Percentiles rank a stretch among this genome's conserved stretches.
phyloP scores from a whole-genome alignment of 805 yeast genomes.

The Kregervanrija pseudodelftensis region DNA sequence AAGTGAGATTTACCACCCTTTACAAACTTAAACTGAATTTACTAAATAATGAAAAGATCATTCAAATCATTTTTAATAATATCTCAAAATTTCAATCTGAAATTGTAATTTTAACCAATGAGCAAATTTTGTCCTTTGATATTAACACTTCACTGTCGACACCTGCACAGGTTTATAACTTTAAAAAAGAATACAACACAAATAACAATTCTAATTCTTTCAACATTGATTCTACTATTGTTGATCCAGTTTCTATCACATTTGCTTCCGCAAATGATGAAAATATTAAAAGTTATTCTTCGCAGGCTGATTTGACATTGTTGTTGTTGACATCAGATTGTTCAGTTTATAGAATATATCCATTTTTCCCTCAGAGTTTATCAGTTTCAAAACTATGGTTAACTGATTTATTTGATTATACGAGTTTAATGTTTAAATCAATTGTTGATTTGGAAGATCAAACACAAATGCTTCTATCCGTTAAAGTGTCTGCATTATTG shows the following conservation, averaged over 20 bases:
- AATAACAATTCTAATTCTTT: slow-evolving; percentile 18
- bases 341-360: slow-evolving; percentile 54
- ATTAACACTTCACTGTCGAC: slow-evolving; percentile 19
- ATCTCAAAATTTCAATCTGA: slow-evolving; percentile 36
- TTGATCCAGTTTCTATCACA: slow-evolving; percentile 34
- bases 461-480: slow-evolving; percentile 12
- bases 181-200: slow-evolving; percentile 15
- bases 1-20: slow-evolving; percentile 6
- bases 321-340: slow-evolving; percentile 48
- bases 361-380: slow-evolving; percentile 50
- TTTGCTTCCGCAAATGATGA: slow-evolving; percentile 33
- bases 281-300: slow-evolving; percentile 8
- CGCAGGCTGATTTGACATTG: slow-evolving; percentile 43
- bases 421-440: slow-evolving; percentile 15
- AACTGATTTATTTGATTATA: slow-evolving; percentile 20
- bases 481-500: slow-evolving; percentile 20
- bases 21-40: slow-evolving; percentile 10
- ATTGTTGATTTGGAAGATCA: slow-evolving; percentile 15
- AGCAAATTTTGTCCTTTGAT: slow-evolving; percentile 30
- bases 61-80: slow-evolving; percentile 39
- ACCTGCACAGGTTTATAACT: slow-evolving; percentile 18
- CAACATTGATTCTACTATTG: slow-evolving; percentile 7
- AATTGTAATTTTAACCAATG: slow-evolving; percentile 35
- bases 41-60: slow-evolving; percentile 20
- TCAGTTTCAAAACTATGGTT: slow-evolving; percentile 29